Evolutionary conservation across 345 rosid genomes (phyloP).

Genomic region (Excoecaria cochinchinensis): DNA sequence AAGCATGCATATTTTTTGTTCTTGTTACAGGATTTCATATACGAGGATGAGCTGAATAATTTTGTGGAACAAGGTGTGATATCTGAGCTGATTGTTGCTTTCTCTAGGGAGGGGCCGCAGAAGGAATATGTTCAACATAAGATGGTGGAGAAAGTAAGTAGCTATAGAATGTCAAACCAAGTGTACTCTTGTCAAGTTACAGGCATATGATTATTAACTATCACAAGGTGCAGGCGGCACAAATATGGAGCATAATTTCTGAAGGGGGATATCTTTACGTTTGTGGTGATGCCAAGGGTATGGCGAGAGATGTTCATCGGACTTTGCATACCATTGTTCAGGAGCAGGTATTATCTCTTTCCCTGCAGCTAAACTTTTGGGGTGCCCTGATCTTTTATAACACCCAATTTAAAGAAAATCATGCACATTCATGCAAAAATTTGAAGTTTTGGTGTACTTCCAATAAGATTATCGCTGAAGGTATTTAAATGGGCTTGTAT

Average conservation of each 20-base stretch:
- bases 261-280: constrained; percentile 32
- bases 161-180: not conserved
- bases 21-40: constrained; percentile 30
- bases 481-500: not conserved
- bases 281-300: constrained; percentile 39
- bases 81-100: constrained; percentile 30
- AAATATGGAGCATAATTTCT: constrained; percentile 29
- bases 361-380: not conserved
- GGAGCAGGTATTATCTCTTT: constrained; percentile 27
- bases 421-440: not conserved
- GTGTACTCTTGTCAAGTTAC: not conserved
- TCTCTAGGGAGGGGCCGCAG: constrained; percentile 36
- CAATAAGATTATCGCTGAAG: not conserved
- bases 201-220: not conserved
- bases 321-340: constrained; percentile 33
- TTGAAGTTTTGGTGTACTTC: no score
- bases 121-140: constrained; percentile 37
- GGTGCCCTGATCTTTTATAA: not conserved
- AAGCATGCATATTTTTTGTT: not conserved
- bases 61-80: constrained; percentile 30
- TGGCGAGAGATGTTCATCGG: constrained; percentile 38
- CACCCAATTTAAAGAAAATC: not conserved
- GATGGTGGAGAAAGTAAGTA: constrained; percentile 27
- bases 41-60: constrained; percentile 33
- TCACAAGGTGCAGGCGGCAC: constrained; percentile 24